A percentile compares a stretch with the other conserved stretches of the same genome.
Conservation (phyloP, 176 grass and related monocot species). For the Hordeum vulgare region DNA sequence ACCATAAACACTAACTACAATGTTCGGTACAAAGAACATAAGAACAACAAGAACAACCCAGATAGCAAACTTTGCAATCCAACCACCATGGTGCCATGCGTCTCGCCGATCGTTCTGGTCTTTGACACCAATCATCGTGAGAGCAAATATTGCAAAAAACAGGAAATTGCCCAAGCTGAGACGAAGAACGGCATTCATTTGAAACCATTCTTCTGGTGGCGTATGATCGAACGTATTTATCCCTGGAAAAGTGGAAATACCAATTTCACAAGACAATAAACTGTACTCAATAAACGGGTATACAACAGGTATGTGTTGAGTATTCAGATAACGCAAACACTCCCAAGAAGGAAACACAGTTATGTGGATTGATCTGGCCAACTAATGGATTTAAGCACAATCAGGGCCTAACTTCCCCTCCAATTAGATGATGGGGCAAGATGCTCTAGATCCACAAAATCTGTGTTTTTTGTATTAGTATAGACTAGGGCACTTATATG, state of each 20-base stretch:
- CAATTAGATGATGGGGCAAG: neutral
- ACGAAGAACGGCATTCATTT: conserved; percentile 86
- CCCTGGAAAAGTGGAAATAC: conserved; percentile 31
- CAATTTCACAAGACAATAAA: neutral
- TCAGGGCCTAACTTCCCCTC: neutral
- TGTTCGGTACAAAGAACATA: conserved; percentile 90
- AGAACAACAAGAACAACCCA: conserved; percentile 78
- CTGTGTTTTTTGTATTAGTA: neutral
- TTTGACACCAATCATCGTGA: conserved; percentile 87
- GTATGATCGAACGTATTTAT: conserved; percentile 42
- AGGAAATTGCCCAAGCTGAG: conserved; percentile 92
- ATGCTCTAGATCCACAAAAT: neutral
- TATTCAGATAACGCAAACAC: neutral
- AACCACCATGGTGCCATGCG: conserved; percentile 91
- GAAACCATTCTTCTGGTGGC: conserved; percentile 81
- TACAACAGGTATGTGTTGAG: neutral
- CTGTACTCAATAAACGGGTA: neutral
- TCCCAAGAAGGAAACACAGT: neutral
- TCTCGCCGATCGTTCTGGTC: conserved; percentile 90
- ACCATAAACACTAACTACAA: conserved; percentile 83
- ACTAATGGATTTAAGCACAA: neutral
- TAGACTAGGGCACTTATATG: neutral
- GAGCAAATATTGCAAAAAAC: conserved; percentile 79
- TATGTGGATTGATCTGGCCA: neutral
- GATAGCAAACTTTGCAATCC: conserved; percentile 76